Conservation (phyloP, 2,329 filamentous ascomycete species). For the Claviceps capensis region DNA sequence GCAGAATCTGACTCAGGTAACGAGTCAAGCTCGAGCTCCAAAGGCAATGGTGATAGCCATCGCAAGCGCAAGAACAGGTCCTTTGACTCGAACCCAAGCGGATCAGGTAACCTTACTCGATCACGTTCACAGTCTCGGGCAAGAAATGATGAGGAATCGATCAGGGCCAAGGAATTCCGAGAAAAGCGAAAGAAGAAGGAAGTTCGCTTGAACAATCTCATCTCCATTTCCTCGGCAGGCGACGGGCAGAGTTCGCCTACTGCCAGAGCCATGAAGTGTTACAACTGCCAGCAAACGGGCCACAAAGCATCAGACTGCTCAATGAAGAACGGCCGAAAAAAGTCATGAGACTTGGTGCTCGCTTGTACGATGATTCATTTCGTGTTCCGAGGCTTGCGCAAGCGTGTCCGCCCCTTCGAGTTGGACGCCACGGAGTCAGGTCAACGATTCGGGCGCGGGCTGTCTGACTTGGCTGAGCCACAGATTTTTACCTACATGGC, state of each 20-base stretch:
- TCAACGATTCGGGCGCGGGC: not conserved
- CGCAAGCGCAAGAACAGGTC: slow-evolving; percentile 15
- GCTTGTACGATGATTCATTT: not conserved
- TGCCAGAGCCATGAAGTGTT: slow-evolving; percentile 31
- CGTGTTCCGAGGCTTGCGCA: not conserved
- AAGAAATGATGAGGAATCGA: slow-evolving; percentile 13
- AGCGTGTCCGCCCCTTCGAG: not conserved
- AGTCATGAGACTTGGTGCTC: not conserved
- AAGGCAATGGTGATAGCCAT: slow-evolving; percentile 11
- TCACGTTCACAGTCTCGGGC: slow-evolving; percentile 21
- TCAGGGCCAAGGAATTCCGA: slow-evolving; percentile 34
- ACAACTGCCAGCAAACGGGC: slow-evolving; percentile 46
- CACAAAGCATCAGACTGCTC: slow-evolving; percentile 47
- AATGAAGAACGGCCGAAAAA: slow-evolving; percentile 9
- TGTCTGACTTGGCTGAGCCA: not conserved
- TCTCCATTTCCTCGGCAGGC: slow-evolving; percentile 41
- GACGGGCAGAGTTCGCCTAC: slow-evolving; percentile 10
- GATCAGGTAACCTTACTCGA: slow-evolving; percentile 11
- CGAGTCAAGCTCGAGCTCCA: slow-evolving; percentile 10
- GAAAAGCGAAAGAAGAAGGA: slow-evolving; percentile 51
- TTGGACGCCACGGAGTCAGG: not conserved
- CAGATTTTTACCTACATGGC: not conserved
- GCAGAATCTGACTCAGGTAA: slow-evolving; percentile 13
- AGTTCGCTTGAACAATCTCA: slow-evolving; percentile 48
- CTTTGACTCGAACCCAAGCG: slow-evolving; percentile 11